Evolutionary conservation across 225 moss, liverwort and hornwort genomes (phyloP).

Genomic region (Bryoerythrophyllum caledonicum): DNA sequence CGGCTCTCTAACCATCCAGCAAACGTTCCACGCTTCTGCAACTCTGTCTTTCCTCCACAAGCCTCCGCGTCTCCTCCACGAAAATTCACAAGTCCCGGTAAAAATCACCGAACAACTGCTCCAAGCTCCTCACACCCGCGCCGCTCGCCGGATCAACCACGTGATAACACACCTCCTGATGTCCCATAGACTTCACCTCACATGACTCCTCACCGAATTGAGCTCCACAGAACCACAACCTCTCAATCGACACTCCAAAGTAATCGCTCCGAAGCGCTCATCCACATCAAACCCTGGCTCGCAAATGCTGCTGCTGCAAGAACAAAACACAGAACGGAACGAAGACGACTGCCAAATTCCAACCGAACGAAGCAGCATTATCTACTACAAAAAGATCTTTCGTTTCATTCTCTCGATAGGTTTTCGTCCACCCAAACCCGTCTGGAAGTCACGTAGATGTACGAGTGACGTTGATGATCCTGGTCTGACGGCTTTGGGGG

Average conservation of each 20-base stretch:
- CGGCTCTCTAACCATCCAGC: conserved; percentile 57
- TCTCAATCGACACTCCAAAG: too few species aligned
- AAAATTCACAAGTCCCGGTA: conserved; percentile 29
- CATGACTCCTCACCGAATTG: too few species aligned
- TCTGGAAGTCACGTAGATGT: too few species aligned
- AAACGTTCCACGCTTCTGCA: conserved; percentile 8
- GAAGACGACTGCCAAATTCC: neutral
- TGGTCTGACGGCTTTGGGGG: too few species aligned
- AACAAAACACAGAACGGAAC: neutral
- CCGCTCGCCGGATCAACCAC: conserved; percentile 25
- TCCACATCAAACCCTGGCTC: neutral
- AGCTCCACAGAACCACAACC: too few species aligned
- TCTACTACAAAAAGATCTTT: conserved; percentile 6
- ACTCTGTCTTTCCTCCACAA: neutral
- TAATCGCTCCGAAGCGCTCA: too few species aligned
- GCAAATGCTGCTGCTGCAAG: neutral
- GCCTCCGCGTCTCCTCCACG: neutral
- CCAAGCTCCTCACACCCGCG: conserved; percentile 30
- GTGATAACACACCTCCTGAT: conserved; percentile 10
- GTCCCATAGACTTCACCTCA: conserved; percentile 37
- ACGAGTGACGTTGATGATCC: too few species aligned
- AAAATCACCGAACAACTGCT: conserved; percentile 45
- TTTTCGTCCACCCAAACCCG: neutral
- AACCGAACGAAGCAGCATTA: conserved; percentile 5
- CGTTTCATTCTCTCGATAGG: neutral